Evolutionary conservation across 495 filamentous ascomycete species (phyloP).

Genomic region (Podospora bellae-mahoneyi): DNA sequence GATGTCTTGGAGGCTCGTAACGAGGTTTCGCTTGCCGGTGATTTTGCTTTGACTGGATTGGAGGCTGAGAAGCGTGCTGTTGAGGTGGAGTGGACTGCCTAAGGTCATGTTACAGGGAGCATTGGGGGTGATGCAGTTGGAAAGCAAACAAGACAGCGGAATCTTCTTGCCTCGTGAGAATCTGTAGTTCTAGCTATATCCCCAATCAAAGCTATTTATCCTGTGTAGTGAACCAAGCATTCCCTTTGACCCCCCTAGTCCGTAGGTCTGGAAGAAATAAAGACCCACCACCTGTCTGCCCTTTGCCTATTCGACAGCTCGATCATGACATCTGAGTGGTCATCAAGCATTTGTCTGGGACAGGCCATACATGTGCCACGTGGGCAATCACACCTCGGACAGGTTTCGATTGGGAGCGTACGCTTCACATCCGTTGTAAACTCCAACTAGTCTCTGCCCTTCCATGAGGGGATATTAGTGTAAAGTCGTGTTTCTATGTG

Average conservation of each 20-base stretch:
- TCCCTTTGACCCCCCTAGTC: no score
- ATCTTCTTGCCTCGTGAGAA: no score
- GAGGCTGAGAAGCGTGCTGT: neutral
- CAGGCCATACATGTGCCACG: neutral
- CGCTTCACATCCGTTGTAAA: neutral
- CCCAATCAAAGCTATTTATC: no score
- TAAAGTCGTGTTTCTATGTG: neutral
- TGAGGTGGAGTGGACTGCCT: neutral
- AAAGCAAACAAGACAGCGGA: neutral
- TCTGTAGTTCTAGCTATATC: no score
- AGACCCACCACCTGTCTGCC: conserved; percentile 1
- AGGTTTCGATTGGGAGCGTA: neutral
- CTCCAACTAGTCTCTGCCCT: neutral
- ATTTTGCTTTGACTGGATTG: conserved; percentile 8
- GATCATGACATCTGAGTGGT: neutral
- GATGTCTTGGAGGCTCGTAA: neutral
- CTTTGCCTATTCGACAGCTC: neutral
- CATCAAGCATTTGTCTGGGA: neutral
- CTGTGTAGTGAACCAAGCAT: no score
- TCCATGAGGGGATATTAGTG: neutral
- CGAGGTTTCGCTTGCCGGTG: neutral
- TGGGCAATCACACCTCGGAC: neutral
- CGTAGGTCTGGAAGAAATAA: neutral
- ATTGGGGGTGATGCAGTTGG: no score
- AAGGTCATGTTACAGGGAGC: neutral